A percentile compares a stretch with the other conserved stretches of the same genome.
phyloP scores from a whole-genome alignment of 805 yeast species.

The Cyberlindnera meyerae region DNA sequence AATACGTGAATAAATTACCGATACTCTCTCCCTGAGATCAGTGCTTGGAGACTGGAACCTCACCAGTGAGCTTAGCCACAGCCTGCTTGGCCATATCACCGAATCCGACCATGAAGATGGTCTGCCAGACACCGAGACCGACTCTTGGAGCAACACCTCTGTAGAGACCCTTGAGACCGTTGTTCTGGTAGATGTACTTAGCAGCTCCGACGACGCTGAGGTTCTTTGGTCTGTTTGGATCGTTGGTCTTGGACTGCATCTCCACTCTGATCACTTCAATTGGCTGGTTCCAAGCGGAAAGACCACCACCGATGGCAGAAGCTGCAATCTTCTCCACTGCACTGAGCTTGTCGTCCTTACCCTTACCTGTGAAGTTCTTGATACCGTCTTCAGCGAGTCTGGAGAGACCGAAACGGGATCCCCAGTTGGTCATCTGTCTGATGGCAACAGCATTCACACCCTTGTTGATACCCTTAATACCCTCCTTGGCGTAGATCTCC shows the following conservation, averaged over 20 bases:
- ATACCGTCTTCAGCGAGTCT: conserved; percentile 87
- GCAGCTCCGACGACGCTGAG: conserved; percentile 72
- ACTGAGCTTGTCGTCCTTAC: conserved; percentile 54
- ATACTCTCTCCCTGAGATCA: too few relatives aligned
- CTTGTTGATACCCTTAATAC: conserved; percentile 90
- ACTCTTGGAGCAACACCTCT: conserved; percentile 97
- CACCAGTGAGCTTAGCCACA: conserved; percentile 59
- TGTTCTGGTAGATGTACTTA: conserved; percentile 74
- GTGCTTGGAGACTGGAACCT: conserved; percentile 36
- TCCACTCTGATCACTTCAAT: conserved; percentile 97
- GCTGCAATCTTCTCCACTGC: conserved; percentile 81
- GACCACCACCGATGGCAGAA: conserved; percentile 92
- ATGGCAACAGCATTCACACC: conserved; percentile 99
- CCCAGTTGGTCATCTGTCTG: conserved; percentile 99
- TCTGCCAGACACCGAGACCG: conserved; percentile 97
- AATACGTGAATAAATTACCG: too few relatives aligned
- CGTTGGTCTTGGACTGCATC: conserved; percentile 93
- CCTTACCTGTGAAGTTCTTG: conserved; percentile 57
- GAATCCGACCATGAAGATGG: conserved; percentile 96
- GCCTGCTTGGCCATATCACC: conserved; percentile 87
- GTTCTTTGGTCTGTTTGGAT: conserved; percentile 94
- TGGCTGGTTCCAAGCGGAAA: conserved; percentile 98
- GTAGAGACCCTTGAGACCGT: conserved; percentile 86
- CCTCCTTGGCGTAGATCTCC: conserved; percentile 80
- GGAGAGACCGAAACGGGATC: conserved; percentile 90